Percentiles rank a stretch among this genome's conserved stretches.
Evolutionary conservation across 2,329 filamentous ascomycete genomes (phyloP).

Genomic region (Xylariaceae sp.): DNA sequence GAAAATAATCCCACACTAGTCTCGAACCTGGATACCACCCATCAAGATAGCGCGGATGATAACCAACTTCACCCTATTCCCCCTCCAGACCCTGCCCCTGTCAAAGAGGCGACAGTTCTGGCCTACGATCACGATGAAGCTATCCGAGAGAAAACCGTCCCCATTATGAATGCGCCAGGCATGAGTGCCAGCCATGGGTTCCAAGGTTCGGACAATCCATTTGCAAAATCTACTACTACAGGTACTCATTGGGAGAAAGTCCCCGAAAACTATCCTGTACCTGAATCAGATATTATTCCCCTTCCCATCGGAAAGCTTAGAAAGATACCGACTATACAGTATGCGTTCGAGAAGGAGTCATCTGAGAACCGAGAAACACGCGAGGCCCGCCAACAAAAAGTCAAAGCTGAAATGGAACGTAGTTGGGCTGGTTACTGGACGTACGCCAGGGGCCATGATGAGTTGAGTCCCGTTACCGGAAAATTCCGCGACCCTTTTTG

Average conservation of each 20-base stretch:
- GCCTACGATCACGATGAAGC: constrained; percentile 26
- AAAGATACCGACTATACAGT: constrained; percentile 70
- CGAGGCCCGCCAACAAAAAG: constrained; percentile 54
- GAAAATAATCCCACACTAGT: constrained; percentile 19
- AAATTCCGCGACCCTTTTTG: constrained; percentile 74
- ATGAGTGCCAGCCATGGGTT: constrained; percentile 26
- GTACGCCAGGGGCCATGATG: constrained; percentile 80
- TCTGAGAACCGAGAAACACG: constrained; percentile 55
- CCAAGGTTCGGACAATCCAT: constrained; percentile 22
- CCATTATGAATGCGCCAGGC: constrained; percentile 29
- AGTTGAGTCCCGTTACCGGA: constrained; percentile 68
- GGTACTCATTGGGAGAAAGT: constrained; percentile 67
- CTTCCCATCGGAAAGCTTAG: constrained; percentile 68
- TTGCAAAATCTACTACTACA: constrained; percentile 23
- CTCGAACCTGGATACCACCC: constrained; percentile 22
- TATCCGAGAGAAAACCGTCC: constrained; percentile 22
- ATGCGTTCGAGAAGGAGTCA: constrained; percentile 62
- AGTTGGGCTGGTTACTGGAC: constrained; percentile 79
- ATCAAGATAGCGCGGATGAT: constrained; percentile 12
- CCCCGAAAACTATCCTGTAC: constrained; percentile 71
- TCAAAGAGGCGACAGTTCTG: constrained; percentile 17
- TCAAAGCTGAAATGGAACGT: constrained; percentile 69
- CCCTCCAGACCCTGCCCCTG: constrained; percentile 11
- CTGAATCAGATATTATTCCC: constrained; percentile 61
- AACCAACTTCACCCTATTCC: constrained; percentile 12